Evolutionary conservation across 352 stramenopile genomes (phyloP), one percentile per base, ranked within the genome.

Genomic region (Plasmopara halstedii): DNA sequence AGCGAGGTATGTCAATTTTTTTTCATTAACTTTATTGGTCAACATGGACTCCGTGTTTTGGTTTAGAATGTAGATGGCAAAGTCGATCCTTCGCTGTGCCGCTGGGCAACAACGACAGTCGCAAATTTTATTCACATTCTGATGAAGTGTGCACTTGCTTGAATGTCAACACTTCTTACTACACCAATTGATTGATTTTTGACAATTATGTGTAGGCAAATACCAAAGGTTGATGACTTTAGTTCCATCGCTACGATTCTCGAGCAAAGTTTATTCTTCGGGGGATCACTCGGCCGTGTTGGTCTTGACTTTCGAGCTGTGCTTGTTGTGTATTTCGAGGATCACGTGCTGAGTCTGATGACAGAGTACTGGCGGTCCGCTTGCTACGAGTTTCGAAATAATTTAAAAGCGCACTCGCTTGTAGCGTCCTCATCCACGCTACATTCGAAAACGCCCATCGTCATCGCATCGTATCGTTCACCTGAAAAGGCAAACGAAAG

Each of bases 251-350:
- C 79, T 6, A 88, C 73, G 1, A 73, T 90, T 31, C 38, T 91
- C 9, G 82, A 94, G 53, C 82, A 91, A 43, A 89, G 80, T 51
- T 54, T 94, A 17, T 94, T 90, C 50, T 94, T 94, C 27, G 82
- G 75, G 11, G 72, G 77, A 1, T 94, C 82, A 5, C 59, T 94
- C 0, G 80, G 82, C 0, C 79, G 82, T 20, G 75, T 94, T 4
- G 79, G 79, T 40, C 73, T 91, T 2, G 79, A 94, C 33, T 94
- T 94, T 56, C 74, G 77, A 17, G 77, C 77, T 21, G 70, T 91
- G 8, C 50, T 94, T 6, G 68, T 88, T 15, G 78, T 94, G 44
- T 76, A 73, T 46, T 94, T 94, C 50, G 78, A 94, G 49, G 62
- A 86, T 37, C 79, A 94, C 62, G 58, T 91, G 9, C 47, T 89